Percentiles rank a stretch among this genome's conserved stretches.
Evolutionary conservation across 768 basidiomycete genomes (phyloP).

Genomic region (Naganishia friedmannii): DNA sequence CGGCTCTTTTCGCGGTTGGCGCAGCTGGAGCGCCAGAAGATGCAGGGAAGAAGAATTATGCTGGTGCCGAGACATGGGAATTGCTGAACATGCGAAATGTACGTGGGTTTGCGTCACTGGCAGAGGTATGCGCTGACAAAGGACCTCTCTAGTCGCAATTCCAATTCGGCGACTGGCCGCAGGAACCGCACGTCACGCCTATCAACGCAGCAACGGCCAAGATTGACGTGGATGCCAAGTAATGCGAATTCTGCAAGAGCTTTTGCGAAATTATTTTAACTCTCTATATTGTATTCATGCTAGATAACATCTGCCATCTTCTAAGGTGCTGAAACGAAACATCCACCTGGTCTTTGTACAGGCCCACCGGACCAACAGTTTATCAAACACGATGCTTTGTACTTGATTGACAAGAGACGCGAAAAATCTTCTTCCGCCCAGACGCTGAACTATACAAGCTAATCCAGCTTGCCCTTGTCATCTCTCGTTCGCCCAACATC

Average conservation of each 20-base stretch:
- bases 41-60: constrained; percentile 33
- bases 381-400: neutral
- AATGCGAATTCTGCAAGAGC: neutral
- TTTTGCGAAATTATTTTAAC: neutral
- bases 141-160: constrained; percentile 30
- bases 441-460: no score
- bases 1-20: constrained; percentile 36
- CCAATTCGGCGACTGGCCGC: constrained; percentile 36
- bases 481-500: constrained; percentile 12
- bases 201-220: constrained; percentile 21
- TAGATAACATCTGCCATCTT: neutral
- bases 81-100: constrained; percentile 40
- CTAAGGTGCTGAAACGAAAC: neutral
- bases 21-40: constrained; percentile 35
- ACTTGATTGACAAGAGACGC: neutral
- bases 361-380: neutral
- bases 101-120: neutral
- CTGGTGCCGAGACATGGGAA: constrained; percentile 38
- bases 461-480: constrained; percentile 19
- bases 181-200: constrained; percentile 23
- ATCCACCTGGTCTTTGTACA: neutral
- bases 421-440: neutral
- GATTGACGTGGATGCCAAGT: constrained; percentile 18
- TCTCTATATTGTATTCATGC: neutral
- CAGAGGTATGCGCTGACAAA: neutral